A percentile compares a stretch with the other conserved stretches of the same genome.
Conservation (phyloP, 1,284 basidiomycete genomes). For the Cutaneotrichosporon dermatis region DNA sequence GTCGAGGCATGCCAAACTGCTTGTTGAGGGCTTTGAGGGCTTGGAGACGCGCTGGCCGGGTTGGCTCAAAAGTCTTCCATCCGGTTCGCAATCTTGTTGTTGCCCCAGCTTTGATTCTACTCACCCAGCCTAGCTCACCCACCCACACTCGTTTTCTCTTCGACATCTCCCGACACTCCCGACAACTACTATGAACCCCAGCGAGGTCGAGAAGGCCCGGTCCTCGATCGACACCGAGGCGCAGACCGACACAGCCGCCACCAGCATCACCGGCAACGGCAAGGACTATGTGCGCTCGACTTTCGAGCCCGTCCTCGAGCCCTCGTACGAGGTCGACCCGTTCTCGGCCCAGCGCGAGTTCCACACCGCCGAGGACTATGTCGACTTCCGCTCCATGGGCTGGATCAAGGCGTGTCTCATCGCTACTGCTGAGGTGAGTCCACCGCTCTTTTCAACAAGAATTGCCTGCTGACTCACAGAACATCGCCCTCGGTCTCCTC, state of each 20-base stretch:
- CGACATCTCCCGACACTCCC: too few relatives aligned
- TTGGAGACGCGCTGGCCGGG: too few relatives aligned
- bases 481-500: slow-evolving; percentile 41
- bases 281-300: neutral
- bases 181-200: neutral
- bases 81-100: too few relatives aligned
- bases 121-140: too few relatives aligned
- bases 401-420: slow-evolving; percentile 42
- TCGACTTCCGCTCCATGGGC: slow-evolving; percentile 43
- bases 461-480: slow-evolving; percentile 14
- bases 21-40: too few relatives aligned
- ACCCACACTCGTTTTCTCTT: too few relatives aligned
- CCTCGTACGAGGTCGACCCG: slow-evolving; percentile 29
- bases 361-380: slow-evolving; percentile 30
- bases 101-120: too few relatives aligned
- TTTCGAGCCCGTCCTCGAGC: slow-evolving; percentile 9
- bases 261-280: neutral
- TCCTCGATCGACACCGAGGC: slow-evolving; percentile 3
- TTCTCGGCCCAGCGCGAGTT: slow-evolving; percentile 28
- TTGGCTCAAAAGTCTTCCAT: too few relatives aligned
- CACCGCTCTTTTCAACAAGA: neutral
- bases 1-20: too few relatives aligned
- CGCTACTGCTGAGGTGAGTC: slow-evolving; percentile 37
- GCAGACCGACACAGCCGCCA: neutral
- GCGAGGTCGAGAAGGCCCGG: neutral